Percentiles rank a stretch among this genome's conserved stretches.
These are phyloP conservation scores for Cucurbita pepo DNA, from an alignment of 306 rosid species.

Conservation along the genomic window DNA sequence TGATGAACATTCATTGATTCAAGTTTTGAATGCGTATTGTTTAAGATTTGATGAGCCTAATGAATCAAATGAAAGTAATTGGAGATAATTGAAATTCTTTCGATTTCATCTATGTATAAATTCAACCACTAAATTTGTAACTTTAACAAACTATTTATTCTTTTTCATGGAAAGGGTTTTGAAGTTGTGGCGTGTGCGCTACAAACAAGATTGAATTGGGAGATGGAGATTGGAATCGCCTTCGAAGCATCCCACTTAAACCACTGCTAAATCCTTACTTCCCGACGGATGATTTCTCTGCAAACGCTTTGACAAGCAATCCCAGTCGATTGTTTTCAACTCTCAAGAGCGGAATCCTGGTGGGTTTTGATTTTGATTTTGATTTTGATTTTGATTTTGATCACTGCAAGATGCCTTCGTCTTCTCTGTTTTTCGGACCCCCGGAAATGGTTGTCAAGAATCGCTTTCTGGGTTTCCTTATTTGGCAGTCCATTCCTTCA, in stretches of 20 bases:
- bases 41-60: too few relatives aligned
- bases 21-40: neutral
- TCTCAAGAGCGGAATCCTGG: neutral
- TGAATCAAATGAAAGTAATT: too few relatives aligned
- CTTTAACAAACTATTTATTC: too few relatives aligned
- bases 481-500: conserved; percentile 91
- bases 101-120: too few relatives aligned
- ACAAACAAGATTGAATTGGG: neutral
- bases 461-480: conserved; percentile 50
- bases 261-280: neutral
- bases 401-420: neutral
- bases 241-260: neutral
- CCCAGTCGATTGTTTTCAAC: neutral
- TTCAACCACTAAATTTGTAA: too few relatives aligned
- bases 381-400: neutral
- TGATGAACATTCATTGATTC: too few relatives aligned
- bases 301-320: neutral
- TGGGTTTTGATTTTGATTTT: neutral
- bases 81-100: too few relatives aligned
- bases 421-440: conserved; percentile 9
- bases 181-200: neutral
- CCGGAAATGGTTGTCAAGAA: conserved; percentile 36
- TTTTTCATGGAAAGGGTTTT: too few relatives aligned
- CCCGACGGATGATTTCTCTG: neutral
- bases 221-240: neutral